Conservation (phyloP, 2,329 filamentous ascomycete genomes). For the Fusarium pseudograminearum region DNA sequence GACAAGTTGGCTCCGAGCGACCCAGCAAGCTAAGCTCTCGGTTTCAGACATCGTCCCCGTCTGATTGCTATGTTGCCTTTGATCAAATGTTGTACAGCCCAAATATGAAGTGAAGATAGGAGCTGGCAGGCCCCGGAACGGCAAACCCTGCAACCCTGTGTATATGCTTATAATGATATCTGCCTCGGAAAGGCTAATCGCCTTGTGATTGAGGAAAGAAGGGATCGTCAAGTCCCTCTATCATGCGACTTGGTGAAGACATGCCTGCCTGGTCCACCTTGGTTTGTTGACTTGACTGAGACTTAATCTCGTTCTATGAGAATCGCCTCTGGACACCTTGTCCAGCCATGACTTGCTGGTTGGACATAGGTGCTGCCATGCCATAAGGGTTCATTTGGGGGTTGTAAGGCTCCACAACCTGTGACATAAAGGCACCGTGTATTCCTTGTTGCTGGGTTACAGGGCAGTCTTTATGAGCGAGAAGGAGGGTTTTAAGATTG, state of each 20-base stretch:
- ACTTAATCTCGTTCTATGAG: constrained; percentile 58
- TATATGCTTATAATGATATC: constrained; percentile 45
- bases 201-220: constrained; percentile 41
- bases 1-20: constrained; percentile 20
- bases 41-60: constrained; percentile 39
- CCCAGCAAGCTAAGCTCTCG: constrained; percentile 34
- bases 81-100: constrained; percentile 50
- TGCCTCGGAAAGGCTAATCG: constrained; percentile 15
- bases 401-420: constrained; percentile 66
- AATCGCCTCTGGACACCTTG: constrained; percentile 68
- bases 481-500: constrained; percentile 89
- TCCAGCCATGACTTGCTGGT: constrained; percentile 67
- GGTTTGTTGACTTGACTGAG: constrained; percentile 10
- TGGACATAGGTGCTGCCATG: constrained; percentile 65
- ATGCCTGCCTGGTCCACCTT: constrained; percentile 17
- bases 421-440: constrained; percentile 67
- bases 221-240: constrained; percentile 34
- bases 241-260: constrained; percentile 21
- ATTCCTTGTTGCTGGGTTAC: constrained; percentile 86
- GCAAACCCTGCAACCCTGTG: constrained; percentile 26
- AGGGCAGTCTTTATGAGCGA: constrained; percentile 96
- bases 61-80: constrained; percentile 38
- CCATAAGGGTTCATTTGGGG: constrained; percentile 70
- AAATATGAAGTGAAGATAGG: constrained; percentile 40
- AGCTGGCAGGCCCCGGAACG: constrained; percentile 30